phyloP scores from a whole-genome alignment of 2,329 filamentous ascomycete species.

The Capronia americana region DNA sequence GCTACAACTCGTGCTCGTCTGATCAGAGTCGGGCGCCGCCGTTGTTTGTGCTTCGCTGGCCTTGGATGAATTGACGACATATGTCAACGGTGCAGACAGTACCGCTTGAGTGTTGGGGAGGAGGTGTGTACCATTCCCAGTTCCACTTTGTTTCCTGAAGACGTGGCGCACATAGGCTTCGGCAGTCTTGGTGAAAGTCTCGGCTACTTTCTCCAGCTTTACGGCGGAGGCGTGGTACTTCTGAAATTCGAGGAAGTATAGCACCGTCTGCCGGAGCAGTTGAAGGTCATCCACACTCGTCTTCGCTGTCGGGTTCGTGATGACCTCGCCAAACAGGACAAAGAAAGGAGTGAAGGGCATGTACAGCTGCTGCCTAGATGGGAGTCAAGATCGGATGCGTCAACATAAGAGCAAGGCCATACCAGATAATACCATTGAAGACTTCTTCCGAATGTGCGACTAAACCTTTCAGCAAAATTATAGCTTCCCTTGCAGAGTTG shows the following conservation, averaged over 20 bases:
- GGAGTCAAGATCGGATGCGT: not conserved
- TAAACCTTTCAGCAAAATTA: slow-evolving; percentile 9
- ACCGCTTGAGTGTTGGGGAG: not conserved
- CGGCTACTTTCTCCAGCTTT: slow-evolving; percentile 17
- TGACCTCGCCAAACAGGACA: slow-evolving; percentile 17
- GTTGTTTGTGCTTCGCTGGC: no score
- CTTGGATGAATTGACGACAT: not conserved
- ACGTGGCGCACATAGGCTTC: slow-evolving; percentile 18
- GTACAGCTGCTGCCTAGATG: slow-evolving; percentile 15
- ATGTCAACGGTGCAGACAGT: not conserved
- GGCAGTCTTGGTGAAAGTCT: slow-evolving; percentile 21
- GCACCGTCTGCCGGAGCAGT: slow-evolving; percentile 14
- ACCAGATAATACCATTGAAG: slow-evolving; percentile 19
- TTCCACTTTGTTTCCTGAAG: slow-evolving; percentile 6
- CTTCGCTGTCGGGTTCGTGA: slow-evolving; percentile 11
- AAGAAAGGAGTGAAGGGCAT: slow-evolving; percentile 22
- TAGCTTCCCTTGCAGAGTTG: slow-evolving; percentile 11
- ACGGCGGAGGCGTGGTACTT: slow-evolving; percentile 18
- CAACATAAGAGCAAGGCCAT: not conserved
- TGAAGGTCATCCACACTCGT: slow-evolving; percentile 11
- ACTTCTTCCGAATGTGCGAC: slow-evolving; percentile 21
- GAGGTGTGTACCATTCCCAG: not conserved
- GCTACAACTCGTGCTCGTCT: not conserved
- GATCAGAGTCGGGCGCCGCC: no score
- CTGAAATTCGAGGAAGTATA: slow-evolving; percentile 22